Percentiles rank a stretch among this genome's conserved stretches.
Evolutionary conservation across 148 eudicot species (phyloP).

Genomic region (Camellia japonica): DNA sequence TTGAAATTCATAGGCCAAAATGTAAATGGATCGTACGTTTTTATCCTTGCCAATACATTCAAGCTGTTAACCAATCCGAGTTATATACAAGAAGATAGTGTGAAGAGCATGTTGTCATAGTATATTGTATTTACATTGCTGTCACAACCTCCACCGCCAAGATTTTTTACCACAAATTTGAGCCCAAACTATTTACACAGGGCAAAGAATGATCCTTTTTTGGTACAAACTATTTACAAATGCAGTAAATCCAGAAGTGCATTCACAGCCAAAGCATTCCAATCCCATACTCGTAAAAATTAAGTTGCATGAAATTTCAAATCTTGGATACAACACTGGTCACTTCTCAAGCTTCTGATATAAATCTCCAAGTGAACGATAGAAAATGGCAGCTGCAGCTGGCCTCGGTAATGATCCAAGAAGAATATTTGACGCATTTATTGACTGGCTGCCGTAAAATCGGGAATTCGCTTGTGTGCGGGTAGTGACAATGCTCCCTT

Average conservation of each 20-base stretch:
- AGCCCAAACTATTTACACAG: not conserved
- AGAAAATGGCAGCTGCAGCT: constrained; percentile 79
- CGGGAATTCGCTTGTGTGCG: constrained; percentile 58
- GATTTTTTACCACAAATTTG: not conserved
- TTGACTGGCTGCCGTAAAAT: constrained; percentile 70
- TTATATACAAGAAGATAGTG: not conserved
- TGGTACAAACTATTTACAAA: not conserved
- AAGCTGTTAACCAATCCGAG: not conserved
- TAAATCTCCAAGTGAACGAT: constrained; percentile 58
- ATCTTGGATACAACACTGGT: not conserved
- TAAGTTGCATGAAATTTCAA: no score
- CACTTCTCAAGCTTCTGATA: constrained; percentile 47
- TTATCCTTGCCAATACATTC: no score
- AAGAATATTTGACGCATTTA: constrained; percentile 65
- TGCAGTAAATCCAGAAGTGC: not conserved
- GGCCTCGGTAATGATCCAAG: constrained; percentile 72
- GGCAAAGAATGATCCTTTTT: not conserved
- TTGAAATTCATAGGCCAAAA: no score
- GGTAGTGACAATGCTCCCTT: constrained; percentile 73
- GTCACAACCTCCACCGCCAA: not conserved
- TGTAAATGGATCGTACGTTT: no score
- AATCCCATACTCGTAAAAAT: no score
- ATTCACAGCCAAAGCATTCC: not conserved
- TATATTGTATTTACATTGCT: no score
- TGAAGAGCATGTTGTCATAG: not conserved